Evolutionary conservation across 768 basidiomycete species (phyloP).

Genomic region (Dentipellis sp.): DNA sequence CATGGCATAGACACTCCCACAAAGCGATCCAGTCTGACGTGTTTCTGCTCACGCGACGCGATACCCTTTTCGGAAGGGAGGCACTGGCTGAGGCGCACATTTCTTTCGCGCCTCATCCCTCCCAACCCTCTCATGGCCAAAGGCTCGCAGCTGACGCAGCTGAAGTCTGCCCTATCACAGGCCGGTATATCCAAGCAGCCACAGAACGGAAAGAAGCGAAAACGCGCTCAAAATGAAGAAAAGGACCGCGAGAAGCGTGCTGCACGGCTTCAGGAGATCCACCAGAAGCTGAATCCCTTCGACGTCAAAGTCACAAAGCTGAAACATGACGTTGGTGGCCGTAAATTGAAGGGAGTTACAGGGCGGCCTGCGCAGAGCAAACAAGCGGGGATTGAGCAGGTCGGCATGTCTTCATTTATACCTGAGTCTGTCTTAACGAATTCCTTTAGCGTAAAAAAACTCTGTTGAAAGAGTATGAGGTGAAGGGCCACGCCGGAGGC

Average conservation of each 20-base stretch:
- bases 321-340: slow-evolving; percentile 88
- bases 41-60: background rate
- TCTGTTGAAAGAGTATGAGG: slow-evolving; percentile 79
- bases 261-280: slow-evolving; percentile 74
- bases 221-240: slow-evolving; percentile 48
- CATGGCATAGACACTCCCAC: too few species aligned
- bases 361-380: slow-evolving; percentile 86
- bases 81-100: background rate
- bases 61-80: too few species aligned
- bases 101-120: background rate
- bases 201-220: slow-evolving; percentile 59
- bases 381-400: slow-evolving; percentile 85
- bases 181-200: slow-evolving; percentile 66
- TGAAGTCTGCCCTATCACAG: slow-evolving; percentile 74
- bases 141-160: slow-evolving; percentile 85
- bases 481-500: slow-evolving; percentile 75
- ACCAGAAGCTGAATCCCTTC: slow-evolving; percentile 85
- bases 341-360: slow-evolving; percentile 71
- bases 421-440: slow-evolving; percentile 3
- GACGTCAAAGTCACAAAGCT: slow-evolving; percentile 88
- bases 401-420: slow-evolving; percentile 24
- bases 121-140: slow-evolving; percentile 44
- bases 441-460: slow-evolving; percentile 68
- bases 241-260: slow-evolving; percentile 78
- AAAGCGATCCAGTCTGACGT: background rate